Evolutionary conservation across 2,329 filamentous ascomycete species (phyloP).

Genomic region (Colletotrichum scovillei): DNA sequence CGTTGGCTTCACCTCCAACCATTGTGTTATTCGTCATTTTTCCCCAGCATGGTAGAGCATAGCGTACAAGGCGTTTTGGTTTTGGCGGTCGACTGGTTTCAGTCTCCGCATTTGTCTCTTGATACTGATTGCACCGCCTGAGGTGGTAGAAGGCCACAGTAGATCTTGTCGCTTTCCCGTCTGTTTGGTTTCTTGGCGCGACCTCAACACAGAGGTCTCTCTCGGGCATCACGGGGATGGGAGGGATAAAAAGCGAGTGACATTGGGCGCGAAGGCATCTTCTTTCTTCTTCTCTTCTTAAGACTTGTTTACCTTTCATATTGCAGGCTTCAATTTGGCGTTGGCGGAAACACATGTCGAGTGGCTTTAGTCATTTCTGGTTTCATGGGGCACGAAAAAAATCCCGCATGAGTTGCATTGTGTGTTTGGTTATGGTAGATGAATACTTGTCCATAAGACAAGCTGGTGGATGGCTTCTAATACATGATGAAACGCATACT

Average conservation of each 20-base stretch:
- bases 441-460: conserved; percentile 31
- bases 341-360: conserved; percentile 23
- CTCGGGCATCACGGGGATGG: conserved; percentile 30
- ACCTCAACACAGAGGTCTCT: conserved; percentile 17
- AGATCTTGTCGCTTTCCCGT: conserved; percentile 34
- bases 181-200: conserved; percentile 30
- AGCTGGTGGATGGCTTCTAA: conserved; percentile 33
- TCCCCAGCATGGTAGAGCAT: conserved; percentile 49
- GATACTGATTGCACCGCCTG: conserved; percentile 27
- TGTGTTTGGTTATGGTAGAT: conserved; percentile 18
- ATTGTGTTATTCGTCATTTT: conserved; percentile 37
- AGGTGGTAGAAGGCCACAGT: conserved; percentile 32
- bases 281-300: conserved; percentile 2
- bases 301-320: conserved; percentile 16
- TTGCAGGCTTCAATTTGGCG: conserved; percentile 20
- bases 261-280: conserved; percentile 22
- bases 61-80: conserved; percentile 52
- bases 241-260: conserved; percentile 31
- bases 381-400: conserved; percentile 35
- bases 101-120: conserved; percentile 31
- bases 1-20: conserved; percentile 26
- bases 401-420: conserved; percentile 32
- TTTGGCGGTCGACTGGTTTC: conserved; percentile 39
- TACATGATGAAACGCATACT: conserved; percentile 36
- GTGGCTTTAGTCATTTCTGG: conserved; percentile 11